Percentiles rank a stretch among this genome's conserved stretches.
These are phyloP conservation scores for Xylaria sp. DNA, from an alignment of 2,329 filamentous ascomycete genomes.

Conservation along the genomic window DNA sequence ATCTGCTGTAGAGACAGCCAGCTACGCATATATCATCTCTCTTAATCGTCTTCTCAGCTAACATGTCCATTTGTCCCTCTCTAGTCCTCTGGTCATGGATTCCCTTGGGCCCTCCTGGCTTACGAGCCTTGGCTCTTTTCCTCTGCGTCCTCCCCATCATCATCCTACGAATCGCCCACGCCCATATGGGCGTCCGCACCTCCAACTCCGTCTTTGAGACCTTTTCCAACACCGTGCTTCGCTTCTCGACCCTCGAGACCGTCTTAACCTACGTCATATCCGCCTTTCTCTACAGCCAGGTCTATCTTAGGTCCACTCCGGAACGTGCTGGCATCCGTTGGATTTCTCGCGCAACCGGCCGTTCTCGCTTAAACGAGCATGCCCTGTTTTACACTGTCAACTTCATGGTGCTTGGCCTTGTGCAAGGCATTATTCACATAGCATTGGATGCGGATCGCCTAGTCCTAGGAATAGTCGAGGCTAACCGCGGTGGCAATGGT, in stretches of 20 bases:
- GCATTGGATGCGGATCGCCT: constrained; percentile 79
- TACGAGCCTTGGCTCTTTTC: constrained; percentile 81
- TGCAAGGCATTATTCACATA: constrained; percentile 78
- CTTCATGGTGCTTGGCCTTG: constrained; percentile 73
- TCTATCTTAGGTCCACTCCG: constrained; percentile 80
- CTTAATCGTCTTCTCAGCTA: constrained; percentile 9
- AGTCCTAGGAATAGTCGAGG: constrained; percentile 56
- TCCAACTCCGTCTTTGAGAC: constrained; percentile 75
- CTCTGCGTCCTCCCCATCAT: constrained; percentile 80
- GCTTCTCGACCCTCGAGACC: constrained; percentile 73
- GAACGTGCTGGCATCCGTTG: constrained; percentile 72
- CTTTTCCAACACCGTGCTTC: constrained; percentile 67
- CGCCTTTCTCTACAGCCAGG: constrained; percentile 80
- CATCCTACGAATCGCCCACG: constrained; percentile 85
- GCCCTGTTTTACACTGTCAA: constrained; percentile 82
- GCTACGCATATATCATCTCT: no score
- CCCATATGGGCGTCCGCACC: constrained; percentile 79
- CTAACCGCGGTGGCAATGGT: constrained; percentile 23
- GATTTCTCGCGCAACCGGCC: constrained; percentile 76
- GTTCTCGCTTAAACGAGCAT: constrained; percentile 84
- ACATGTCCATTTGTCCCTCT: constrained; percentile 25
- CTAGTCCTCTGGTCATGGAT: constrained; percentile 88
- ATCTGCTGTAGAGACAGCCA: background rate
- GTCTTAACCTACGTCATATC: constrained; percentile 81
- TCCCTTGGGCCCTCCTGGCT: constrained; percentile 78